A percentile compares a stretch with the other conserved stretches of the same genome.
Evolutionary conservation across 345 rosid species (phyloP).

Genomic region (Turritis glabra): DNA sequence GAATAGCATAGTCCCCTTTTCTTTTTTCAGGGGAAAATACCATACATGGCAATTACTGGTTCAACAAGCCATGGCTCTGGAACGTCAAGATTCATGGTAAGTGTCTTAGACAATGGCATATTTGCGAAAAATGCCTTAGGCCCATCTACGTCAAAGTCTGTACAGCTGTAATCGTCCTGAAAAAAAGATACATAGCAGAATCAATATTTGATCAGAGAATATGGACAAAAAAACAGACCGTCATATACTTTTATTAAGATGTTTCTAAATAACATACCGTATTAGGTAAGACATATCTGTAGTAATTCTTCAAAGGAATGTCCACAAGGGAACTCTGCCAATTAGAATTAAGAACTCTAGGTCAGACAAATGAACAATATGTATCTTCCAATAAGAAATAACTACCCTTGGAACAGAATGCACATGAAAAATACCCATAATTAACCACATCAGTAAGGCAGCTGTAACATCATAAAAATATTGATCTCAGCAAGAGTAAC

Average conservation of each 20-base stretch:
- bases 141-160: conserved; percentile 68
- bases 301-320: conserved; percentile 97
- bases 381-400: conserved; percentile 3
- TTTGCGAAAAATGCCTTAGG: conserved; percentile 95
- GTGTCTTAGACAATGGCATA: conserved; percentile 98
- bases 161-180: conserved; percentile 94
- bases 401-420: conserved; percentile 14
- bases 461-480: conserved; percentile 9
- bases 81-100: conserved; percentile 99
- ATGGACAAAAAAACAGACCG: conserved; percentile 25
- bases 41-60: conserved; percentile 96
- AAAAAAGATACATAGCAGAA: conserved; percentile 32
- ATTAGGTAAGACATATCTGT: conserved; percentile 92
- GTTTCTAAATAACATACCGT: conserved; percentile 51
- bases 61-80: conserved; percentile 99
- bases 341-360: conserved; percentile 23
- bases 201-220: conserved; percentile 34
- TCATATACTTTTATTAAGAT: conserved; percentile 12
- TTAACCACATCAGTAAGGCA: conserved; percentile 18
- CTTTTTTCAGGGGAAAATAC: conserved; percentile 4
- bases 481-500: neutral
- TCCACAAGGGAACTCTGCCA: conserved; percentile 97
- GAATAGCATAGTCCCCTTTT: conserved; percentile 24
- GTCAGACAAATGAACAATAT: conserved; percentile 18
- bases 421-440: conserved; percentile 10